phyloP scores from a whole-genome alignment of 768 basidiomycete genomes.

The Auricularia cornea region DNA sequence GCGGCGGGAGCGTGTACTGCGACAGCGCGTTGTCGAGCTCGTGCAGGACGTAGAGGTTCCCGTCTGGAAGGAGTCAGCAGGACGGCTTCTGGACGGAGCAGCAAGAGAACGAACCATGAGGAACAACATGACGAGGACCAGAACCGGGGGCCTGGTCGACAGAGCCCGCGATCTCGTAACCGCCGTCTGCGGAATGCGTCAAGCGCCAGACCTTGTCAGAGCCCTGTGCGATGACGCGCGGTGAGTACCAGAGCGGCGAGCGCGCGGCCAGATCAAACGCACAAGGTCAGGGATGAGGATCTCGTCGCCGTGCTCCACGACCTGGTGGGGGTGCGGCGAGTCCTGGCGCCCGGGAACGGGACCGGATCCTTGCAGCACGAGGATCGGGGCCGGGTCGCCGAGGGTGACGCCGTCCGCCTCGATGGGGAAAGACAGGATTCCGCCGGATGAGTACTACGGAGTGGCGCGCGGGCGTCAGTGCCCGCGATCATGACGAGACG shows the following conservation, averaged over 20 bases:
- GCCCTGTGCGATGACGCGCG: slow-evolving; percentile 31
- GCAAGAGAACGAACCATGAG: slow-evolving; percentile 40
- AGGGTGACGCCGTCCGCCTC: slow-evolving; percentile 40
- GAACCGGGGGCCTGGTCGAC: slow-evolving; percentile 45
- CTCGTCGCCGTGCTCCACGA: slow-evolving; percentile 44
- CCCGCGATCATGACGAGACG: neutral
- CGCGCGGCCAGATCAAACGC: neutral
- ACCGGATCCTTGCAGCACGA: slow-evolving; percentile 47
- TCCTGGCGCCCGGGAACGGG: slow-evolving; percentile 55
- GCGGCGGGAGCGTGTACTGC: slow-evolving; percentile 44
- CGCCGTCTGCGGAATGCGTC: slow-evolving; percentile 26
- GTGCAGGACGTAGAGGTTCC: slow-evolving; percentile 45
- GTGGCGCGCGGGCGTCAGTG: neutral
- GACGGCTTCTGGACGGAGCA: neutral
- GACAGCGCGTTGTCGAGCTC: slow-evolving; percentile 50
- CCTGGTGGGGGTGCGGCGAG: slow-evolving; percentile 71
- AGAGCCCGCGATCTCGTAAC: slow-evolving; percentile 41
- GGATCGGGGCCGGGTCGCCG: neutral
- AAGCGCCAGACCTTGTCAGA: slow-evolving; percentile 59
- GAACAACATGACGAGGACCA: slow-evolving; percentile 64
- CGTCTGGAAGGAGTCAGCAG: slow-evolving; percentile 24
- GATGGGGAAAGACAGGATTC: slow-evolving; percentile 47
- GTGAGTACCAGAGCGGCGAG: too few relatives aligned
- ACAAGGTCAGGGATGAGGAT: slow-evolving; percentile 62
- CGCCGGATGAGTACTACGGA: slow-evolving; percentile 61